Conservation (phyloP, 352 stramenopile genomes). For the Pythium phragmiticola region DNA sequence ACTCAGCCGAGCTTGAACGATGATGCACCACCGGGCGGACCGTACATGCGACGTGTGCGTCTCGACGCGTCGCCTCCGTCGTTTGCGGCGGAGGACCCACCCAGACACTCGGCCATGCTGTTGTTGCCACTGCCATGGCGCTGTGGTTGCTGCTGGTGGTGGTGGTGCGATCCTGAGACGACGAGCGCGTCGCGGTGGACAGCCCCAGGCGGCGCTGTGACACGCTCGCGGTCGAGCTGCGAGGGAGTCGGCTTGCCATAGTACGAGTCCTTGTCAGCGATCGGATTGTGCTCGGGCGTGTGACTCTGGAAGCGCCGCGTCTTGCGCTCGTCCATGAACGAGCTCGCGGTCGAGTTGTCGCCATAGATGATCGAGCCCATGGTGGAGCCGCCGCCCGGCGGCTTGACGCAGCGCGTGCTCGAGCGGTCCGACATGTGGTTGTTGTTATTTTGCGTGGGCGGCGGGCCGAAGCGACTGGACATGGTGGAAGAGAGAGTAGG, state of each 20-base stretch:
- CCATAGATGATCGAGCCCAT: constrained; percentile 52
- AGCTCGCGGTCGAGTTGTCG: constrained; percentile 23
- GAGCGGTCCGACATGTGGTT: constrained; percentile 45
- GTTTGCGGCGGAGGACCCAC: constrained; percentile 31
- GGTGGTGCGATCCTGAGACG: background rate
- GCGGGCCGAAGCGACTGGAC: constrained; percentile 27
- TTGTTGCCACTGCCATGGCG: constrained; percentile 24
- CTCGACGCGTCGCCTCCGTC: constrained; percentile 26
- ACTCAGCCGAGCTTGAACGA: constrained; percentile 51
- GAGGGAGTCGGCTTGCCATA: constrained; percentile 36
- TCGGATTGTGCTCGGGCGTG: constrained; percentile 38
- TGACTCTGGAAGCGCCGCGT: constrained; percentile 37
- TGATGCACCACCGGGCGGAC: constrained; percentile 34
- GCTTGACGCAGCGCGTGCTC: constrained; percentile 44
- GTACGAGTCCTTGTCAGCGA: constrained; percentile 44
- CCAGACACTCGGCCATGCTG: constrained; percentile 42
- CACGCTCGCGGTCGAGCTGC: constrained; percentile 41
- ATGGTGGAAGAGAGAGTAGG: constrained; percentile 9
- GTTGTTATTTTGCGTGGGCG: constrained; percentile 41
- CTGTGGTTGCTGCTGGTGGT: constrained; percentile 22
- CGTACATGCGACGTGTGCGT: constrained; percentile 52
- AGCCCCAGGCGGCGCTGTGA: constrained; percentile 40
- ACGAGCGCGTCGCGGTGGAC: constrained; percentile 36
- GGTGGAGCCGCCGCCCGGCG: constrained; percentile 44
- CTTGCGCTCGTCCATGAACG: constrained; percentile 57